Percentiles rank a stretch among this genome's conserved stretches.
These are phyloP conservation scores for Diplodia scrobiculata DNA, from an alignment of 2,329 filamentous ascomycete genomes.

Conservation along the genomic window DNA sequence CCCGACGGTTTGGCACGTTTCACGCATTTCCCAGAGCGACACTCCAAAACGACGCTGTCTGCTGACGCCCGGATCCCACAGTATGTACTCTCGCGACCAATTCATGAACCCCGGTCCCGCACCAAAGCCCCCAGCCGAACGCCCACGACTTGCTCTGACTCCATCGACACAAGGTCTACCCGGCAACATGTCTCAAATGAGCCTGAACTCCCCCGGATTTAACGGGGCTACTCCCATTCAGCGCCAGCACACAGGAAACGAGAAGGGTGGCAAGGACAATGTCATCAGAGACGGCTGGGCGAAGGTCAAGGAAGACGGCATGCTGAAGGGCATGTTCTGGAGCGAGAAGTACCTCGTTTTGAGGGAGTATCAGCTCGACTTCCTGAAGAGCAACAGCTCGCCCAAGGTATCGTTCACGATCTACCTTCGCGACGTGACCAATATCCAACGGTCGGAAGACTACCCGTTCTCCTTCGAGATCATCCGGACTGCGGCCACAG, in stretches of 20 bases:
- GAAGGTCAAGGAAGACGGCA: constrained; percentile 86
- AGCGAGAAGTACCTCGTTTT: constrained; percentile 90
- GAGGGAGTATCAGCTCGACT: constrained; percentile 89
- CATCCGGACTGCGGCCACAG: constrained; percentile 69
- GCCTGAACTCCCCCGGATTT: constrained; percentile 62
- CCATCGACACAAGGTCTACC: constrained; percentile 71
- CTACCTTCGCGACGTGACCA: constrained; percentile 81
- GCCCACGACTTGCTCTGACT: constrained; percentile 77
- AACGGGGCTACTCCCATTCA: constrained; percentile 45
- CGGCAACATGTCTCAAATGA: constrained; percentile 78
- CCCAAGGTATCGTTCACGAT: constrained; percentile 82
- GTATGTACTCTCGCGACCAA: constrained; percentile 63
- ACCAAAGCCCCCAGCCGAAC: constrained; percentile 81
- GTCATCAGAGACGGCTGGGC: constrained; percentile 69
- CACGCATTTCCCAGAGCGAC: background rate
- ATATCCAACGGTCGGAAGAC: constrained; percentile 86
- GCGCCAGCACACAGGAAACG: constrained; percentile 45
- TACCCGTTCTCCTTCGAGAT: constrained; percentile 94
- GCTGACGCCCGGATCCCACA: constrained; percentile 37
- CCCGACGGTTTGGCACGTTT: background rate
- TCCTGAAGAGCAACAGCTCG: constrained; percentile 86
- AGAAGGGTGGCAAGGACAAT: constrained; percentile 43
- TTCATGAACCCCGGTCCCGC: constrained; percentile 98
- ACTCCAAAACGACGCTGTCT: background rate
- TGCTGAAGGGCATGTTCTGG: constrained; percentile 79